Evolutionary conservation across 345 rosid genomes (phyloP).

Genomic region (Eutrema japonicum): DNA sequence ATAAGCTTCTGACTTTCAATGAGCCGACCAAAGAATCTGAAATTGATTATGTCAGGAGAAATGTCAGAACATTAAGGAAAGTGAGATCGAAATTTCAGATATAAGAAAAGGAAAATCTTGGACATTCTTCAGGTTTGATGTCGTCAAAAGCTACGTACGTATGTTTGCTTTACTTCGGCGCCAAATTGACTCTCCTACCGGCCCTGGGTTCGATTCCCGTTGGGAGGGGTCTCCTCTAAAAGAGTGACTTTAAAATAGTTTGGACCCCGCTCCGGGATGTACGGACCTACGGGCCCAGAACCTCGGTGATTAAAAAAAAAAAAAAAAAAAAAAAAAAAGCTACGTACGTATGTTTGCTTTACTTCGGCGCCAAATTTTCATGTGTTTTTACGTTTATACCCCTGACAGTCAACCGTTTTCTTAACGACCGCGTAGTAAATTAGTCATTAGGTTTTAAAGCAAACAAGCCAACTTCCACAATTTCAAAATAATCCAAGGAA

Average conservation of each 20-base stretch:
- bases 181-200: too few species aligned
- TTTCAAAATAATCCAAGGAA: background rate
- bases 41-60: constrained; percentile 13
- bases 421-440: constrained; percentile 21
- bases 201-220: too few species aligned
- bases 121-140: constrained; percentile 19
- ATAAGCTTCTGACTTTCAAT: constrained; percentile 27
- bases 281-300: too few species aligned
- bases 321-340: too few species aligned
- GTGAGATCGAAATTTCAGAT: constrained; percentile 25
- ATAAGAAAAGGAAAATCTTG: background rate
- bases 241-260: too few species aligned
- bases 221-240: too few species aligned
- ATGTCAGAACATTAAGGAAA: constrained; percentile 17
- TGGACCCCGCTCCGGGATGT: too few species aligned
- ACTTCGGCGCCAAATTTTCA: too few species aligned
- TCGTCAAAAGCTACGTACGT: constrained; percentile 22
- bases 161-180: constrained; percentile 2
- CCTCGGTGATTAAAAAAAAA: too few species aligned
- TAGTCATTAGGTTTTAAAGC: too few species aligned
- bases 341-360: too few species aligned
- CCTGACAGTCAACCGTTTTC: constrained; percentile 9
- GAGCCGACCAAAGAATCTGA: constrained; percentile 35
- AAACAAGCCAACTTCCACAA: too few species aligned
- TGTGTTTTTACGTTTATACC: background rate